A percentile compares a stretch with the other conserved stretches of the same genome.
phyloP scores from a whole-genome alignment of 1,284 basidiomycete genomes.

The Puccinia triticina region DNA sequence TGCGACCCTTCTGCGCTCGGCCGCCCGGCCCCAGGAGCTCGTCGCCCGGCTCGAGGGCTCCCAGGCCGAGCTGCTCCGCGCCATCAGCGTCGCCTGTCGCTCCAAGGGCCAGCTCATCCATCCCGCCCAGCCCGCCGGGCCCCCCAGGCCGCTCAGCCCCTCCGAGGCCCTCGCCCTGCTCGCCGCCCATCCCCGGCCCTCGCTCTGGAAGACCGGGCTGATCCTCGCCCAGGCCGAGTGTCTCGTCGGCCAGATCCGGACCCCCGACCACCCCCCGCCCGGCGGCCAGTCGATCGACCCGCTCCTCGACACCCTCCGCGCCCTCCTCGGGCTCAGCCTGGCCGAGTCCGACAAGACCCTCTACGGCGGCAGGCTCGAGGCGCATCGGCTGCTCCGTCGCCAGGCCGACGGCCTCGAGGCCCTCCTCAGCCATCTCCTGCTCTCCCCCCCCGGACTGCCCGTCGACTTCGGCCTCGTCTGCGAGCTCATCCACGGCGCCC shows the following conservation, averaged over 20 bases:
- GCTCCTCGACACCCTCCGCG: not conserved
- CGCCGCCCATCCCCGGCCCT: not conserved
- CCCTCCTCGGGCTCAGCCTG: too few relatives aligned
- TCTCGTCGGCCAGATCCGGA: constrained; percentile 4
- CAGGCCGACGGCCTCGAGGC: constrained; percentile 14
- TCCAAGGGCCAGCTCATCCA: constrained; percentile 25
- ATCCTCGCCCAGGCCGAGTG: constrained; percentile 6
- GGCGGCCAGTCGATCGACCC: not conserved
- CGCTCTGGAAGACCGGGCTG: constrained; percentile 12
- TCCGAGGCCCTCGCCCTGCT: not conserved
- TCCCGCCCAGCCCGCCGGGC: not conserved
- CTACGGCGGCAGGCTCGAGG: not conserved
- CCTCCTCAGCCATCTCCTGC: constrained; percentile 2
- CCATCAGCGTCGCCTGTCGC: constrained; percentile 8
- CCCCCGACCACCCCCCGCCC: not conserved
- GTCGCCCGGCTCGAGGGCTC: not conserved
- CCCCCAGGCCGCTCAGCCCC: not conserved
- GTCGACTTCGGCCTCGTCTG: constrained; percentile 2
- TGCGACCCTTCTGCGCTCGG: not conserved
- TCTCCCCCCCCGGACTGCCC: not conserved
- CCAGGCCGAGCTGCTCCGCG: not conserved
- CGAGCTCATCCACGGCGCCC: not conserved
- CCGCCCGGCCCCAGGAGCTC: not conserved
- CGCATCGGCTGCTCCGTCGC: not conserved
- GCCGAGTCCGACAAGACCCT: too few relatives aligned